Conservation (phyloP, 139 green algal species). For the Pycnococcus provasolii region DNA sequence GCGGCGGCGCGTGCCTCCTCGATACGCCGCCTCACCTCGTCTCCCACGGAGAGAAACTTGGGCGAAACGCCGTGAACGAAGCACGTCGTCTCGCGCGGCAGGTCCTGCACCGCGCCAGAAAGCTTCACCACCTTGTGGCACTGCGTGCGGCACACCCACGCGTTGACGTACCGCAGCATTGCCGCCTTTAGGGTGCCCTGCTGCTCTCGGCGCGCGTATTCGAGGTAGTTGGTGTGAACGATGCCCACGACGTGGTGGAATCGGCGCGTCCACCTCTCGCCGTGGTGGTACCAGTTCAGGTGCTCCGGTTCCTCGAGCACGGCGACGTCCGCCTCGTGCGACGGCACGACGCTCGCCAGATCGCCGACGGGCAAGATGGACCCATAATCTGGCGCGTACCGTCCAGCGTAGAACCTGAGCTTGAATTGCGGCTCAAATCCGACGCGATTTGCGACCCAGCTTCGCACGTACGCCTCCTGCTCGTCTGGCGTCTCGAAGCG, state of each 20-base stretch:
- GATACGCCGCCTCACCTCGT: not conserved
- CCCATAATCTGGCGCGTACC: slow-evolving; percentile 78
- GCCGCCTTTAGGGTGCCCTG: slow-evolving; percentile 56
- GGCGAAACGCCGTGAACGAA: slow-evolving; percentile 92
- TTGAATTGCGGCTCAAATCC: slow-evolving; percentile 76
- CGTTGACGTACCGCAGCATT: slow-evolving; percentile 64
- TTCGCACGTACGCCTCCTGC: slow-evolving; percentile 70
- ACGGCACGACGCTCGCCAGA: slow-evolving; percentile 81
- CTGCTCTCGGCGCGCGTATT: slow-evolving; percentile 80
- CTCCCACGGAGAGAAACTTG: not conserved
- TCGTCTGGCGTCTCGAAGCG: slow-evolving; percentile 76
- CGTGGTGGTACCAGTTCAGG: slow-evolving; percentile 92
- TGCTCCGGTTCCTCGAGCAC: slow-evolving; percentile 99
- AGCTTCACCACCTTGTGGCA: slow-evolving; percentile 96
- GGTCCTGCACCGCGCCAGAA: slow-evolving; percentile 83
- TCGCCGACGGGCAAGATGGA: slow-evolving; percentile 94
- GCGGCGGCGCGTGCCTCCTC: not conserved
- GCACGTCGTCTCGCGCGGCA: slow-evolving; percentile 72
- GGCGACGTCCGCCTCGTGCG: slow-evolving; percentile 79
- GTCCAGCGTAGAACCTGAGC: slow-evolving; percentile 67
- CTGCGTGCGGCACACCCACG: slow-evolving; percentile 63
- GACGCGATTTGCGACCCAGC: slow-evolving; percentile 81
- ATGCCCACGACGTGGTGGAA: slow-evolving; percentile 95
- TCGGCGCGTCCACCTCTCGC: slow-evolving; percentile 88
- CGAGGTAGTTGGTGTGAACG: slow-evolving; percentile 99